Conservation (phyloP, 2,329 filamentous ascomycete genomes). For the Venturia oleaginea region DNA sequence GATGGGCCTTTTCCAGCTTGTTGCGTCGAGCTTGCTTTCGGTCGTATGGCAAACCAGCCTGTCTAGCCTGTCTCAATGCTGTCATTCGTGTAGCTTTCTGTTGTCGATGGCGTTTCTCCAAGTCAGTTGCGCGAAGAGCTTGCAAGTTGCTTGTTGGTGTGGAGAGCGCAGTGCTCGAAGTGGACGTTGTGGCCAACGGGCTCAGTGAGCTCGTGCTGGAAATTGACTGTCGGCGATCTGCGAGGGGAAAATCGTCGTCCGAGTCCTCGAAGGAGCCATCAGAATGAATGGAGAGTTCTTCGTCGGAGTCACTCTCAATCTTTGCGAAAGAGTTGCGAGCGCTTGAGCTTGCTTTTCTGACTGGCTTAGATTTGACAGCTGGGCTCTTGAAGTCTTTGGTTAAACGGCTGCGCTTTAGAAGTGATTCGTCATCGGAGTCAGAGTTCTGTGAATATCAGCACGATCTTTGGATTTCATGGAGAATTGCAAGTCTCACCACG, state of each 20-base stretch:
- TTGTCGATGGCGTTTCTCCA: background rate
- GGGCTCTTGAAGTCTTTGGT: background rate
- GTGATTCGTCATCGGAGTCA: constrained; percentile 7
- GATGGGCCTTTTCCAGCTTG: constrained; percentile 67
- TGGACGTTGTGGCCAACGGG: constrained; percentile 9
- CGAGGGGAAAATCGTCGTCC: constrained; percentile 23
- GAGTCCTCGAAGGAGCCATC: constrained; percentile 17
- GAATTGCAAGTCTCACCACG: background rate
- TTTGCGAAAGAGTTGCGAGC: constrained; percentile 7
- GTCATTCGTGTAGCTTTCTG: background rate
- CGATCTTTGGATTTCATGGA: background rate
- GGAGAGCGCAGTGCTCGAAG: background rate
- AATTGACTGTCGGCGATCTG: constrained; percentile 14
- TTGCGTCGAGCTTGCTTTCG: constrained; percentile 46
- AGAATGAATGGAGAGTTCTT: constrained; percentile 18
- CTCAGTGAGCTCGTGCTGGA: constrained; percentile 11
- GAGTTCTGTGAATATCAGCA: background rate
- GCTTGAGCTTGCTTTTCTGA: background rate
- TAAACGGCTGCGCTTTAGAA: constrained; percentile 1
- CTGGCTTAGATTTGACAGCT: background rate
- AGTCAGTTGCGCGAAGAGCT: background rate
- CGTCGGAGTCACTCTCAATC: constrained; percentile 13
- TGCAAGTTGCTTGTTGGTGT: background rate
- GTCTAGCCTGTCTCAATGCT: background rate
- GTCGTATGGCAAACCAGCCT: constrained; percentile 13